Evolutionary conservation across 1,284 basidiomycete species (phyloP), one percentile per base, ranked within the genome.

Genomic region (Austroboletus olivaceoglutinosus): DNA sequence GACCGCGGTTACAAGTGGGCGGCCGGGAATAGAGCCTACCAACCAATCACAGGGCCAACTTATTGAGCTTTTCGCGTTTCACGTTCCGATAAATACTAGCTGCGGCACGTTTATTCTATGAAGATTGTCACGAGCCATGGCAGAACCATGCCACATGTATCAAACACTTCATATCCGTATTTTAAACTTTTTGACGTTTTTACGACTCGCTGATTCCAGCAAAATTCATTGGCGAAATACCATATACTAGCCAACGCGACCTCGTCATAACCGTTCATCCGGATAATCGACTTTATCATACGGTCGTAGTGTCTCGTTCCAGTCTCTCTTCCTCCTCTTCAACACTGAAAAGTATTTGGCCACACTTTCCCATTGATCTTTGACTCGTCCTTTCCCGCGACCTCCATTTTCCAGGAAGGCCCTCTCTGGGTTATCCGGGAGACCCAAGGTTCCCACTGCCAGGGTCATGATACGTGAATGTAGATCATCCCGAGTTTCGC

Each of bases 261-360:
- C 21, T 18, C 39, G 25, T 61, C 43, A 61, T 11, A 52, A 25
- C 11, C 41, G 48, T 12, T 67, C 66, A 9, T 57, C 52, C 3
- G 67, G 65, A 23, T 69, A 68, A 29, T 68, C 64, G 8, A 88
- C 85, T 58, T 87, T 77, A 59, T 92, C 90, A 53, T 91, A 90
- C 46, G 90, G 67, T 51, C 87, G 73, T 45, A 92, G 70, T 4
- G 83, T 89, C 70, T 92, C 90, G 60, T 91, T 90, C 90, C 90
- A 93, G 60, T 93, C 91, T 56, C 89, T 78, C 69, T 93, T 93
- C 58, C 91, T 74, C 60, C 90, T 72, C 55, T 90, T 72, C 52
- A 78, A 77, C 48, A 92, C 74, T 5, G 89, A 91, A 63, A 93
- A 93, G 62, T 92, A 93, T 55, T 81, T 78, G 19, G 81, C 71